Evolutionary conservation across 306 rosid genomes (phyloP).

Genomic region (Morella rubra): DNA sequence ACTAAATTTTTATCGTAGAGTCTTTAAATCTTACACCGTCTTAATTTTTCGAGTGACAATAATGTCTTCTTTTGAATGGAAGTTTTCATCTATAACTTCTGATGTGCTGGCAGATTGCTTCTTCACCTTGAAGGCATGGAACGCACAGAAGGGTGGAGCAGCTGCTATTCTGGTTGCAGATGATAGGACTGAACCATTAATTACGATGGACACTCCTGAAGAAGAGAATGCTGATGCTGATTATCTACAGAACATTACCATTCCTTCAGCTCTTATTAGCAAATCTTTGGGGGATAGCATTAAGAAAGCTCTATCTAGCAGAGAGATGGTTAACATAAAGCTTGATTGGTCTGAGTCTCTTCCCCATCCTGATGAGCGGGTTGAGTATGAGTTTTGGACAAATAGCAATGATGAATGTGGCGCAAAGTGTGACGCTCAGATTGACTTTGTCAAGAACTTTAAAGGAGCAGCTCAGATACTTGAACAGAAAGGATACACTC

Average conservation of each 20-base stretch:
- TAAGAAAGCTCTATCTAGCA: constrained; percentile 58
- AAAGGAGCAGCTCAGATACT: constrained; percentile 93
- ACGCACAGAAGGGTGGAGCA: constrained; percentile 92
- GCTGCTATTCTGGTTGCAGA: constrained; percentile 97
- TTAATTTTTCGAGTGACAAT: too few relatives aligned
- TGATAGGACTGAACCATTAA: constrained; percentile 61
- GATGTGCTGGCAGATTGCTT: constrained; percentile 68
- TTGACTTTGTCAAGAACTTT: constrained; percentile 67
- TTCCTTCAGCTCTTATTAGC: constrained; percentile 88
- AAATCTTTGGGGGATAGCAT: constrained; percentile 77
- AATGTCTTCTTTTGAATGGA: not conserved
- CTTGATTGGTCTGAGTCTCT: constrained; percentile 99
- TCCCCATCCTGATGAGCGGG: constrained; percentile 98
- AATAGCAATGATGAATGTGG: constrained; percentile 97
- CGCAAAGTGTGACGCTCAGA: constrained; percentile 78
- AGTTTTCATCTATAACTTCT: constrained; percentile 6
- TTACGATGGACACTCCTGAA: constrained; percentile 97
- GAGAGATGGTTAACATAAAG: constrained; percentile 71
- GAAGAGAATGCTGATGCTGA: constrained; percentile 60
- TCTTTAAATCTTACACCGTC: too few relatives aligned
- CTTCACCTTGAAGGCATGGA: constrained; percentile 98
- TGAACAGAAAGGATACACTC: constrained; percentile 80
- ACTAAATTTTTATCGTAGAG: not conserved
- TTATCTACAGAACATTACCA: constrained; percentile 66
- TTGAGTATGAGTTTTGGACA: constrained; percentile 95